Evolutionary conservation across 2,329 filamentous ascomycete genomes (phyloP).

Genomic region (Aspergillus glaucus): DNA sequence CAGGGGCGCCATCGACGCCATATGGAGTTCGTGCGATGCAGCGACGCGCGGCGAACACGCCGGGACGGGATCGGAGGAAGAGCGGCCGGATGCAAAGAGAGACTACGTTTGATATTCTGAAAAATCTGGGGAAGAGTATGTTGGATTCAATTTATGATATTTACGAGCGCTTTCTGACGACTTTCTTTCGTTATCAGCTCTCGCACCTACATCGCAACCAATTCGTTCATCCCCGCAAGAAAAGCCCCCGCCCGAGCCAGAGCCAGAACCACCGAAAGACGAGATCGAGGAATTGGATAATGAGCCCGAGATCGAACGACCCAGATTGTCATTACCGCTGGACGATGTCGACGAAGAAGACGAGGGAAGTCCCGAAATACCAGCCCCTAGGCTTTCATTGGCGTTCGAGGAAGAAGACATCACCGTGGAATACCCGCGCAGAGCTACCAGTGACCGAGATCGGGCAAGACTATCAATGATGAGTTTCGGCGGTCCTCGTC

Average conservation of each 20-base stretch:
- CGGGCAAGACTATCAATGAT: slow-evolving; percentile 36
- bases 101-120: slow-evolving; percentile 50
- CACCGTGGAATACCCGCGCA: slow-evolving; percentile 39
- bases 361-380: slow-evolving; percentile 31
- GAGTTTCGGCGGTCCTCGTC: slow-evolving; percentile 35
- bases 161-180: neutral
- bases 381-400: slow-evolving; percentile 33
- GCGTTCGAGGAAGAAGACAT: slow-evolving; percentile 43
- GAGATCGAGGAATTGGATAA: slow-evolving; percentile 44
- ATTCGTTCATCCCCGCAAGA: slow-evolving; percentile 43
- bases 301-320: slow-evolving; percentile 40
- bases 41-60: slow-evolving; percentile 48
- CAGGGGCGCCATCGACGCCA: slow-evolving; percentile 46
- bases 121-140: slow-evolving; percentile 47
- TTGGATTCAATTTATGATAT: neutral
- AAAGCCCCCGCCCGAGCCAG: slow-evolving; percentile 13
- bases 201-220: slow-evolving; percentile 44
- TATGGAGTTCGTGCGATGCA: slow-evolving; percentile 51
- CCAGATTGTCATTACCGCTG: slow-evolving; percentile 40
- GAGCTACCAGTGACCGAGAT: slow-evolving; percentile 34
- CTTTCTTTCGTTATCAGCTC: slow-evolving; percentile 26
- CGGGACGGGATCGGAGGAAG: slow-evolving; percentile 43
- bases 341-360: slow-evolving; percentile 41
- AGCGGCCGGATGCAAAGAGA: slow-evolving; percentile 48
- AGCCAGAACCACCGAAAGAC: slow-evolving; percentile 18